A percentile compares a stretch with the other conserved stretches of the same genome.
These are phyloP conservation scores for Deuterostichococcus epilithicus DNA, from an alignment of 139 green algal species.

Conservation along the genomic window DNA sequence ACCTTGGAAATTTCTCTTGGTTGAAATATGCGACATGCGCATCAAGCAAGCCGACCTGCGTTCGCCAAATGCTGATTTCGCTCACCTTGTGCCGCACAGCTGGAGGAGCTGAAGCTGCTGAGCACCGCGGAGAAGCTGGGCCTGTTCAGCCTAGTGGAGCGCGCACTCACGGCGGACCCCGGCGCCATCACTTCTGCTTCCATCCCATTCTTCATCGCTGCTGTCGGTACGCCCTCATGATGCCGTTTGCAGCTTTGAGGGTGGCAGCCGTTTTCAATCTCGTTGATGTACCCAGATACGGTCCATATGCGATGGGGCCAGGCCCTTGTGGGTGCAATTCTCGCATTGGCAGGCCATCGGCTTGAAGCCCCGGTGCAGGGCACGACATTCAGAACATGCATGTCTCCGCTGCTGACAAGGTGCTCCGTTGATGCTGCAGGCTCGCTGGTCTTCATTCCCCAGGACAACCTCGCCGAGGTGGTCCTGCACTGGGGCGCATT, in stretches of 20 bases:
- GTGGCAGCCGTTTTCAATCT: too few relatives aligned
- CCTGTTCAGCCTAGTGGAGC: slow-evolving; percentile 39
- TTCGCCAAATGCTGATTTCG: too few relatives aligned
- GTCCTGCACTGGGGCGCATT: slow-evolving; percentile 26
- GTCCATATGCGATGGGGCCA: too few relatives aligned
- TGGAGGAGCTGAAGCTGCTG: slow-evolving; percentile 49
- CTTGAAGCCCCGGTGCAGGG: neutral
- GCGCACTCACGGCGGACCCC: slow-evolving; percentile 39
- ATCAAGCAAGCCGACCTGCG: too few relatives aligned
- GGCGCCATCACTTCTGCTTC: slow-evolving; percentile 36
- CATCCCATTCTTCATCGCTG: slow-evolving; percentile 34
- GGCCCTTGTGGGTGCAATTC: neutral
- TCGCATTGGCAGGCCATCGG: neutral
- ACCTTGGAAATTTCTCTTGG: too few relatives aligned
- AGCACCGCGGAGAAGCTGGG: slow-evolving; percentile 53
- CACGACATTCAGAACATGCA: neutral
- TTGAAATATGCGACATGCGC: too few relatives aligned
- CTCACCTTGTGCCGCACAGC: slow-evolving; percentile 8
- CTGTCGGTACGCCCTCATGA: slow-evolving; percentile 17
- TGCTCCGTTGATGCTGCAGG: neutral
- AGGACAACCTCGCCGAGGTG: slow-evolving; percentile 31
- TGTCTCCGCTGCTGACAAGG: neutral
- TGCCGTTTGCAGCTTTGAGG: too few relatives aligned
- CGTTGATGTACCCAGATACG: too few relatives aligned
- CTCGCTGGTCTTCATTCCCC: slow-evolving; percentile 35